These are phyloP conservation scores for Beauveria caledonica DNA, from an alignment of 2,329 filamentous ascomycete species.

Conservation along the genomic window DNA sequence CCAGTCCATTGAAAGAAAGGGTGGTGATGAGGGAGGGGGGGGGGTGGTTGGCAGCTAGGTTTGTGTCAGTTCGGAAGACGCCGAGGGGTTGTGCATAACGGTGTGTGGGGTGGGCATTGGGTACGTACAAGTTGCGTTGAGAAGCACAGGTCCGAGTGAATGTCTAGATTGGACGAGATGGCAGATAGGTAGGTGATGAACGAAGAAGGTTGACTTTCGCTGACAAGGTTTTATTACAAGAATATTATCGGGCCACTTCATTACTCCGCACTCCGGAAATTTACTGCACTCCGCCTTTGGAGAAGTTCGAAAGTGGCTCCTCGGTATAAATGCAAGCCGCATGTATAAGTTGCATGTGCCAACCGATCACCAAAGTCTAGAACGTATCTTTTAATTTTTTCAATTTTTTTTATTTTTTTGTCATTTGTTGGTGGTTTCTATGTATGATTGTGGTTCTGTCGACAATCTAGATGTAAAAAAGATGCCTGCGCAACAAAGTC, in stretches of 20 bases:
- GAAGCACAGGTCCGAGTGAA: neutral
- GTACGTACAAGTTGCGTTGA: neutral
- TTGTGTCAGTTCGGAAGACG: neutral
- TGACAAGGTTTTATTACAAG: neutral
- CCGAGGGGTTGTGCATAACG: neutral
- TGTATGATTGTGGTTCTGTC: neutral
- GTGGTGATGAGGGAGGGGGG: neutral
- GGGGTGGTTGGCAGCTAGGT: neutral
- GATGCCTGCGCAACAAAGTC: neutral
- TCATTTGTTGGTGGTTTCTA: constrained; percentile 2
- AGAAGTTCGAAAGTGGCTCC: constrained; percentile 2
- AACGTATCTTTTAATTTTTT: neutral
- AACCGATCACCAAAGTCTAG: neutral
- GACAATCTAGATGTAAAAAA: neutral
- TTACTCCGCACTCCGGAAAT: neutral
- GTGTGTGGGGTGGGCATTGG: neutral
- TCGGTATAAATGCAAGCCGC: neutral
- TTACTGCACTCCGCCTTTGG: neutral
- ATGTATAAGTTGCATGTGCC: neutral
- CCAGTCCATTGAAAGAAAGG: neutral
- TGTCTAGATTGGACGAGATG: neutral
- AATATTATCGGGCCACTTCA: neutral
- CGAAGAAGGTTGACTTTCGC: neutral
- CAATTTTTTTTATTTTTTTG: neutral
- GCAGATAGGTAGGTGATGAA: neutral